Base-by-base conservation (phyloP, 345 rosid species). In the Draba incana region DNA sequence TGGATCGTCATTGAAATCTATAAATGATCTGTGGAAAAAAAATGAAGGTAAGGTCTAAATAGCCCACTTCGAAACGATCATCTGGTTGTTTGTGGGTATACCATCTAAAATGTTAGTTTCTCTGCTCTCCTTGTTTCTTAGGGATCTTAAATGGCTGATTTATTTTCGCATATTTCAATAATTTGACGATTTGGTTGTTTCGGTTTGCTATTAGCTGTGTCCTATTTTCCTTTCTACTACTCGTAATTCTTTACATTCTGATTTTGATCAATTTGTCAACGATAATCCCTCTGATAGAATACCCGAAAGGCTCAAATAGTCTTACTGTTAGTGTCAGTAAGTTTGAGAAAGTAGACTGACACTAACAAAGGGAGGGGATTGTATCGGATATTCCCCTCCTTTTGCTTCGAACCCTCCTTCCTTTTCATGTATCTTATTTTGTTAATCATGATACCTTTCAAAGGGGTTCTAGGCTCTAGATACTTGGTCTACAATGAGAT, bases 1-100 rank as follows among this genome's bases (percentile, higher is more conserved):
- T 73, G 77, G 77, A 67, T 73, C 89, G 86, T 52, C 96, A 84
- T 64, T 94, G 78, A 89, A 75, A 62, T 57, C 15, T 64, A 66
- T 60, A 51, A 47, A 69, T 60, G 72, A 48, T 63, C 41, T 47
- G 14, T 66, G 78, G 66, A 54, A 71, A 65, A 66, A 51, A 39
- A 46, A 55, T 56, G 46, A 69, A 69, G 70, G 70, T 62, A 74
- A 13, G 62, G 51, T 64, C 64, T 57, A 33, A 60, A 68, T 61
- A 46, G 46, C 75, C 61, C 52, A 38, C 44, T 64, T 53, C 5
- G 10, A 27, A 56, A 37, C 14, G 64, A 14, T 65, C 66, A 28
- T 72, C 70, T 48, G 35, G 60, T 39, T 71, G 41, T 65, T 64
- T 66, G 11, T 58, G 72, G 62, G 56, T 51, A 59, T 74, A 41